Percentiles rank a stretch among this genome's conserved stretches.
These are phyloP conservation scores for Umbilicus rupestris DNA, from an alignment of 164 flowering plant genomes.

Conservation along the genomic window DNA sequence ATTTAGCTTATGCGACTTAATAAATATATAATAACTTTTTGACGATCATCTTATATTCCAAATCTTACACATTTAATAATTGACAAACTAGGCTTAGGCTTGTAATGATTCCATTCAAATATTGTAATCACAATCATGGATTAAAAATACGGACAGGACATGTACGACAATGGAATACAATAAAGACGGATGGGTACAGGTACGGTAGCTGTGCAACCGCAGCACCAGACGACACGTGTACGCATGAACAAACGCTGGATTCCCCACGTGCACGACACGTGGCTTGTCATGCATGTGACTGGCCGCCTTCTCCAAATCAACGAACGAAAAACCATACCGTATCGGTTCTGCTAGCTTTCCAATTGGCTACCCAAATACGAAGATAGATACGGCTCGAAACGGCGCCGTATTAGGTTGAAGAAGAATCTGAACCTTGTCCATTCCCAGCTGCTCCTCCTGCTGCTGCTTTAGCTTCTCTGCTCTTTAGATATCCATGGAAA, in stretches of 20 bases:
- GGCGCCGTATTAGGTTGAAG: not conserved
- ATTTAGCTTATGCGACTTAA: too few species aligned
- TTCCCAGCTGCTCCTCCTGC: slow-evolving; percentile 26
- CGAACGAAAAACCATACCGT: not conserved
- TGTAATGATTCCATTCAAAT: too few species aligned
- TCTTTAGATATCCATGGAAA: slow-evolving; percentile 50
- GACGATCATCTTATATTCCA: too few species aligned
- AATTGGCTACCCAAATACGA: not conserved
- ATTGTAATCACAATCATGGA: too few species aligned
- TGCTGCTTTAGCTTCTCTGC: slow-evolving; percentile 20
- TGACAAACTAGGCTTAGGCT: too few species aligned
- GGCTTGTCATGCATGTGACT: too few species aligned
- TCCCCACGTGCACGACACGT: not conserved
- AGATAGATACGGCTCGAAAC: not conserved
- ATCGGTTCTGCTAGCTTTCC: not conserved
- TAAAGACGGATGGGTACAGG: not conserved
- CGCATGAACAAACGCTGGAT: not conserved
- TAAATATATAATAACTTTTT: too few species aligned
- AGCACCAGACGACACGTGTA: not conserved
- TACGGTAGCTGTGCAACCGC: not conserved
- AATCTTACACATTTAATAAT: too few species aligned
- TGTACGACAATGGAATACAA: not conserved
- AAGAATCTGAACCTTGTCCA: slow-evolving; percentile 7
- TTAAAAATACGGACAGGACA: too few species aligned
- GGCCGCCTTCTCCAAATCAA: not conserved